These are phyloP conservation scores for Chiua virens DNA, from an alignment of 768 basidiomycete genomes.

Conservation along the genomic window DNA sequence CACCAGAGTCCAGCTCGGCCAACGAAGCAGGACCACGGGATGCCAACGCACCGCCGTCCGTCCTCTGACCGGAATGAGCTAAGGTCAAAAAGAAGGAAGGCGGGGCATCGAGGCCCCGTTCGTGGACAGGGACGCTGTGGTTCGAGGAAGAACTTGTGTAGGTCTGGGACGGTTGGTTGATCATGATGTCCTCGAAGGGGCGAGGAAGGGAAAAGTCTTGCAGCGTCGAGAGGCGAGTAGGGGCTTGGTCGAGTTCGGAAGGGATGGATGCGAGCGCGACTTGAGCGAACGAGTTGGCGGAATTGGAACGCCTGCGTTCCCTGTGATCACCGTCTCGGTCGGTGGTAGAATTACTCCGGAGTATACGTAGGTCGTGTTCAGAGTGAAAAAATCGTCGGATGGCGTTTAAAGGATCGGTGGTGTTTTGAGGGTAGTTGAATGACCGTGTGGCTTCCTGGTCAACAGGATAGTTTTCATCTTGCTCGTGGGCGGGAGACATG, in stretches of 20 bases:
- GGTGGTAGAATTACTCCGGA: neutral
- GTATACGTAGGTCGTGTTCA: constrained; percentile 1
- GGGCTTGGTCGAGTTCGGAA: neutral
- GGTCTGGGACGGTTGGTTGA: neutral
- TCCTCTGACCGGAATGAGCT: neutral
- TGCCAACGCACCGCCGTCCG: neutral
- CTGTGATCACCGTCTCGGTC: neutral
- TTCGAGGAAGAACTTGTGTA: too few species aligned
- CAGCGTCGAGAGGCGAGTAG: constrained; percentile 14
- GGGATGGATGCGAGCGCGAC: constrained; percentile 17
- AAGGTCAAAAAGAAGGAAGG: constrained; percentile 5
- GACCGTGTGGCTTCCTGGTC: constrained; percentile 5
- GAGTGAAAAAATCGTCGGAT: neutral
- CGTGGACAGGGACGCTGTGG: constrained; percentile 8
- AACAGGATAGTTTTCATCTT: neutral
- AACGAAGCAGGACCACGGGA: neutral
- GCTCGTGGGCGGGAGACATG: constrained; percentile 6
- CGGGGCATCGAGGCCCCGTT: constrained; percentile 15
- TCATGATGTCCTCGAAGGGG: constrained; percentile 23
- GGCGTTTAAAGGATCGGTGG: neutral
- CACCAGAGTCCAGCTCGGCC: too few species aligned
- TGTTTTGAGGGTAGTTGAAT: neutral
- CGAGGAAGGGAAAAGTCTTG: constrained; percentile 17
- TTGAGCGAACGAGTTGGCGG: constrained; percentile 14
- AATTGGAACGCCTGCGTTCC: constrained; percentile 10